These are phyloP conservation scores for Suhomyces guaymorum DNA, from an alignment of 1,139 yeast species.

Conservation along the genomic window DNA sequence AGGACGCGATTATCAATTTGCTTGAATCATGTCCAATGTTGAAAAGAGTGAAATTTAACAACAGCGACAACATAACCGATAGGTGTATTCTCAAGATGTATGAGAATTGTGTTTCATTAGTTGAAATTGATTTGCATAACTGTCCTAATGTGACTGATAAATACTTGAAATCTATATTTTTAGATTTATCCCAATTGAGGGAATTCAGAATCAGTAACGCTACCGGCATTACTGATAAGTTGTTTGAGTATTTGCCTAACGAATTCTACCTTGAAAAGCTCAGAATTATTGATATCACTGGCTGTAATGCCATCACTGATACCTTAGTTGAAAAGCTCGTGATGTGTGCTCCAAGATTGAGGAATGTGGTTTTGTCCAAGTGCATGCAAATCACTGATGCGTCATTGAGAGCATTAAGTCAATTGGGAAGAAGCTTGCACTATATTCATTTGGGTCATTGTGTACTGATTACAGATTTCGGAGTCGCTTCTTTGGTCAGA, in stretches of 20 bases:
- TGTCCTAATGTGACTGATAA: conserved; percentile 73
- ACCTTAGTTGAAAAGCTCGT: conserved; percentile 73
- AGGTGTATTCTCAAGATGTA: conserved; percentile 65
- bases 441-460: conserved; percentile 95
- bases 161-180: conserved; percentile 61
- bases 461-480: conserved; percentile 83
- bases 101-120: conserved; percentile 70
- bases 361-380: conserved; percentile 87
- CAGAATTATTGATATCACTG: conserved; percentile 82
- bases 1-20: conserved; percentile 61
- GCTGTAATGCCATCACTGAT: conserved; percentile 82
- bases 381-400: conserved; percentile 87
- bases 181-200: conserved; percentile 66
- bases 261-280: conserved; percentile 51
- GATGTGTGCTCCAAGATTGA: conserved; percentile 73
- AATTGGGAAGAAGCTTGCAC: conserved; percentile 79
- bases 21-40: conserved; percentile 69
- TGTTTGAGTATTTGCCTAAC: conserved; percentile 50
- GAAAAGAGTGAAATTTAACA: conserved; percentile 80
- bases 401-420: conserved; percentile 69
- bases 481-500: conserved; percentile 73
- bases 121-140: conserved; percentile 86
- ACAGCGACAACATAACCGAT: conserved; percentile 68
- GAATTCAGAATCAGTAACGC: conserved; percentile 84
- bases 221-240: conserved; percentile 64